Conservation (phyloP, 805 yeast species). For the Starmerella bombicola region DNA sequence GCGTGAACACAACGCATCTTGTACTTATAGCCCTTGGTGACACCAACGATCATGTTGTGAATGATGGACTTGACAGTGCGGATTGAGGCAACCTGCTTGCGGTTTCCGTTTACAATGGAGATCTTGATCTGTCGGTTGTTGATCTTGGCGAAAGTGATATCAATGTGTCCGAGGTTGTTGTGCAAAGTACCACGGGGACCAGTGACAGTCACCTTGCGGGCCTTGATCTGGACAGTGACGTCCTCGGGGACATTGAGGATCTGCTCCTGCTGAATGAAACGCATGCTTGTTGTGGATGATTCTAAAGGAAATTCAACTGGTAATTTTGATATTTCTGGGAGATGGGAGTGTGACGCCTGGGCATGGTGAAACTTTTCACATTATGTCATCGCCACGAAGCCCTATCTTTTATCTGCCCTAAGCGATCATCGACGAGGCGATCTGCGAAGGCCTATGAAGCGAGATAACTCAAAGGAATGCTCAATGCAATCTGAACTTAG, state of each 20-base stretch:
- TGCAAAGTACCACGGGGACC: constrained; percentile 95
- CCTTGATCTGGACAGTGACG: constrained; percentile 79
- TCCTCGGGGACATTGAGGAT: constrained; percentile 79
- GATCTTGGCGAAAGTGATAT: constrained; percentile 78
- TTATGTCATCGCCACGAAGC: too few relatives aligned
- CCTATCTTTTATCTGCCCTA: neutral
- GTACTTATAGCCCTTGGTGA: constrained; percentile 97
- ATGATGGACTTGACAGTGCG: constrained; percentile 96
- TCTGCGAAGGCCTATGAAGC: too few relatives aligned
- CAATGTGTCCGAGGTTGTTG: constrained; percentile 88
- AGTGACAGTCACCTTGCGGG: constrained; percentile 78
- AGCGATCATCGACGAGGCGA: too few relatives aligned
- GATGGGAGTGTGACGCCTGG: too few relatives aligned
- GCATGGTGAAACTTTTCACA: too few relatives aligned
- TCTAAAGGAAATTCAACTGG: too few relatives aligned
- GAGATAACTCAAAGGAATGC: too few relatives aligned
- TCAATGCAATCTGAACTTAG: too few relatives aligned
- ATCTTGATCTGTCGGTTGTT: constrained; percentile 64
- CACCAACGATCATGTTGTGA: constrained; percentile 93
- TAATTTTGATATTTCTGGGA: too few relatives aligned
- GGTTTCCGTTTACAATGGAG: constrained; percentile 96
- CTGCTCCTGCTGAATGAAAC: constrained; percentile 82
- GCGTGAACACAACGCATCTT: constrained; percentile 99
- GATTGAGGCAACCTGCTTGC: constrained; percentile 99
- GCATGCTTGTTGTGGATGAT: constrained; percentile 41